Evolutionary conservation across 2,329 filamentous ascomycete species (phyloP).

Genomic region (Ustulina deusta): DNA sequence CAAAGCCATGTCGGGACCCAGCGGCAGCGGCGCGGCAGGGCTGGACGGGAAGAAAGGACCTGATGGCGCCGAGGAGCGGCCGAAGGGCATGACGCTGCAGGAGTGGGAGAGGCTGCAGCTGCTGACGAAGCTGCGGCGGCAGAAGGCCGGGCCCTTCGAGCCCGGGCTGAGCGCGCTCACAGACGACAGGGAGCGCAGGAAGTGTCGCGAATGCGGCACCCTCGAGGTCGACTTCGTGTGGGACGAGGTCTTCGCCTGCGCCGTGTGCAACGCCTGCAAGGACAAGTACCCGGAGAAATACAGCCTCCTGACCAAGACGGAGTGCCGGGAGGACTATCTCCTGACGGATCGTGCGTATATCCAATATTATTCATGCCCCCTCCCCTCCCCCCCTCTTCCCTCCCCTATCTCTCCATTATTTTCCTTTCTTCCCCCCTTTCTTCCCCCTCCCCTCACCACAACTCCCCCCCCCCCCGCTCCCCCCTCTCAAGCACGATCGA

Average conservation of each 20-base stretch:
- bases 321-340: slow-evolving; percentile 94
- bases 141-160: slow-evolving; percentile 86
- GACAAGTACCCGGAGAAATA: slow-evolving; percentile 93
- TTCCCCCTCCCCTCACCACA: not conserved
- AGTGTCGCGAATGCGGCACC: slow-evolving; percentile 84
- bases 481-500: too few relatives aligned
- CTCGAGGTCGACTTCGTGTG: slow-evolving; percentile 95
- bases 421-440: not conserved
- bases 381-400: not conserved
- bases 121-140: slow-evolving; percentile 76
- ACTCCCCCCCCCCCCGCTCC: not conserved
- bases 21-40: slow-evolving; percentile 39
- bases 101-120: slow-evolving; percentile 92
- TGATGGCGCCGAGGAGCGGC: slow-evolving; percentile 69
- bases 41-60: slow-evolving; percentile 47
- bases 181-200: slow-evolving; percentile 73
- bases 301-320: slow-evolving; percentile 94
- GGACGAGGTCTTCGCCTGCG: slow-evolving; percentile 83
- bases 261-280: slow-evolving; percentile 86
- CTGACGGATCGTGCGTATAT: slow-evolving; percentile 82
- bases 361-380: not conserved
- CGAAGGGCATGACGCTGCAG: slow-evolving; percentile 86
- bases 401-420: not conserved
- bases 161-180: slow-evolving; percentile 83
- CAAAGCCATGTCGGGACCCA: slow-evolving; percentile 73